phyloP scores from a whole-genome alignment of 2,329 filamentous ascomycete genomes.

The Scolecobasidium constrictum region DNA sequence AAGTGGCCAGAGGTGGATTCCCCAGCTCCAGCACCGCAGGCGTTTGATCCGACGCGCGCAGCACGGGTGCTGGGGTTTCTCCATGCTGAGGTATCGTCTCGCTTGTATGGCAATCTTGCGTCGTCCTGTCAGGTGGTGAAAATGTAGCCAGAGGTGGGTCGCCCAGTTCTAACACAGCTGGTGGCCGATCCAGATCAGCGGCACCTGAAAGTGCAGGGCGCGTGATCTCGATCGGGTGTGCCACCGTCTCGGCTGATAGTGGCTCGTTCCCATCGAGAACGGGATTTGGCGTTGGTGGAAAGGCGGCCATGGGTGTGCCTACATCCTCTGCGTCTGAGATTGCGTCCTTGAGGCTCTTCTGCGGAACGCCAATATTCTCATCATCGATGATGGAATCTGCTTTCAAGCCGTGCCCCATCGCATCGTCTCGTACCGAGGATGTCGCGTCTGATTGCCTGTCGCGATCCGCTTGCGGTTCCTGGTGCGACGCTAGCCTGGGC shows the following conservation, averaged over 20 bases:
- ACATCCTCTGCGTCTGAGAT: too few relatives aligned
- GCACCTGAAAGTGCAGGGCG: not conserved
- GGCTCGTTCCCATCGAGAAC: not conserved
- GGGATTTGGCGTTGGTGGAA: not conserved
- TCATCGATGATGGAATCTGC: too few relatives aligned
- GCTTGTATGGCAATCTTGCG: conserved; percentile 18
- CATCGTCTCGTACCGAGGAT: too few relatives aligned
- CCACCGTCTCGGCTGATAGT: not conserved
- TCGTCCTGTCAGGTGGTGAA: too few relatives aligned
- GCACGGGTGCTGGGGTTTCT: too few relatives aligned
- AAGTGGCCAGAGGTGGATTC: not conserved
- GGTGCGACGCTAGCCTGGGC: not conserved
- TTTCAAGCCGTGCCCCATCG: too few relatives aligned
- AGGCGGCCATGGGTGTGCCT: not conserved
- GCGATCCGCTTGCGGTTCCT: too few relatives aligned
- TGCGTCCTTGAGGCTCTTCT: too few relatives aligned
- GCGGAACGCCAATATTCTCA: too few relatives aligned
- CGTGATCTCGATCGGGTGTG: not conserved
- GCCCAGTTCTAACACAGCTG: not conserved
- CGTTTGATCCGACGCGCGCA: not conserved
- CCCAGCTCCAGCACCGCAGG: not conserved
- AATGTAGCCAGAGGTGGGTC: not conserved
- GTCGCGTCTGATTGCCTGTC: too few relatives aligned
- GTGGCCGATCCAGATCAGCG: not conserved
- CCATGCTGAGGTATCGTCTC: not conserved